Evolutionary conservation across 352 stramenopile species (phyloP).

Genomic region (Phytophthora kernoviae): DNA sequence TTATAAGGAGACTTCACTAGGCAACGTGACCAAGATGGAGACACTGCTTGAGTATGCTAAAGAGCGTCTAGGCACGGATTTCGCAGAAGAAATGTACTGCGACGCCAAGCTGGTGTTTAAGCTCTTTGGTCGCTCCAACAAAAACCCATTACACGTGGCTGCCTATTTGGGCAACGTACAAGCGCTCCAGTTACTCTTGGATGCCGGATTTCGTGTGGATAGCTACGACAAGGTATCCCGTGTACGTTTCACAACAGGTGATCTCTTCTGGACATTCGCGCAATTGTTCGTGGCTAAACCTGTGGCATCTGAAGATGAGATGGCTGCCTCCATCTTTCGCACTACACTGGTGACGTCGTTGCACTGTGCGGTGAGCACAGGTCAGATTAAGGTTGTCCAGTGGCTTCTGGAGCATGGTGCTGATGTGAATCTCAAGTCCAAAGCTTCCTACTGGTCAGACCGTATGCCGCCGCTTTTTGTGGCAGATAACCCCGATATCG

Average conservation of each 20-base stretch:
- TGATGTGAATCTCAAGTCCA: conserved; percentile 63
- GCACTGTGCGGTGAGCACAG: conserved; percentile 68
- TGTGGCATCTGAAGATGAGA: conserved; percentile 49
- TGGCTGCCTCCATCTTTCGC: conserved; percentile 62
- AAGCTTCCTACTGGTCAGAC: conserved; percentile 70
- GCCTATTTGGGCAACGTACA: conserved; percentile 71
- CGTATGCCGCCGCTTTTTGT: conserved; percentile 72
- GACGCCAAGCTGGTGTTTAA: conserved; percentile 53
- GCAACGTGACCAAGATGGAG: conserved; percentile 67
- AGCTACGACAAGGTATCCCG: conserved; percentile 76
- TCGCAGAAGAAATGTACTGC: conserved; percentile 66
- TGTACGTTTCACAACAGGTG: conserved; percentile 76
- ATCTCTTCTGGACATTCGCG: conserved; percentile 80
- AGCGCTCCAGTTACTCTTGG: conserved; percentile 55
- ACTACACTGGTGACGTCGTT: conserved; percentile 75
- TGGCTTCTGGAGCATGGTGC: conserved; percentile 63
- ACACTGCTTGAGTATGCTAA: conserved; percentile 53
- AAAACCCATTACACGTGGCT: conserved; percentile 83
- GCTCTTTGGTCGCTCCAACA: conserved; percentile 72
- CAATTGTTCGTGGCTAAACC: conserved; percentile 66
- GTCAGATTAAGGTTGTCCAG: conserved; percentile 55
- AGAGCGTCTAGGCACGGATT: conserved; percentile 55
- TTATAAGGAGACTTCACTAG: conserved; percentile 70
- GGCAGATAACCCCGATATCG: conserved; percentile 71
- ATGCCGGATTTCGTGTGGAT: conserved; percentile 65